Percentiles rank a stretch among this genome's conserved stretches.
phyloP scores from a whole-genome alignment of 2,329 filamentous ascomycete species.

The Phaeosphaeria sp. region DNA sequence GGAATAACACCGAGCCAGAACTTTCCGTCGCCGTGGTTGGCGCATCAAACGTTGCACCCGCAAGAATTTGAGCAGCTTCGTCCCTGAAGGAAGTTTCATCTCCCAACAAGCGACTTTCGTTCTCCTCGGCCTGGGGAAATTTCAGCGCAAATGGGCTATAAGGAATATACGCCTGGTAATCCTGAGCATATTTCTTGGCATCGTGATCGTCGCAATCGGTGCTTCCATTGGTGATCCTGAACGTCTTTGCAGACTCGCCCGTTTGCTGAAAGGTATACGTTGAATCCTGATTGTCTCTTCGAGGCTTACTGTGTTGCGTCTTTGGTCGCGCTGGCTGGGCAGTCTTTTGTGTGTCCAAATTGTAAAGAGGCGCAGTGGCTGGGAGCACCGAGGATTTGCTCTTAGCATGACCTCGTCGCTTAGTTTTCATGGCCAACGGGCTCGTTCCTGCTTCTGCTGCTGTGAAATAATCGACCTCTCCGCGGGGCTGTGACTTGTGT shows the following conservation, averaged over 20 bases:
- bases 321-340: background rate
- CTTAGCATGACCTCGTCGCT: constrained; percentile 27
- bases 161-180: constrained; percentile 38
- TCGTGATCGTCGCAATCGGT: constrained; percentile 24
- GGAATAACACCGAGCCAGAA: constrained; percentile 6
- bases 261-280: constrained; percentile 10
- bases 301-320: background rate
- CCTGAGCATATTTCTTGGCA: constrained; percentile 31
- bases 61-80: constrained; percentile 27
- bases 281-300: constrained; percentile 2
- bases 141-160: constrained; percentile 29
- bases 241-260: constrained; percentile 8
- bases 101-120: constrained; percentile 12
- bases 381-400: constrained; percentile 38
- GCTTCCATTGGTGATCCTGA: constrained; percentile 26
- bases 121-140: background rate
- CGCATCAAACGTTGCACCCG: constrained; percentile 27
- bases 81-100: constrained; percentile 7
- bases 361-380: constrained; percentile 19
- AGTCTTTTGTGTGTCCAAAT: constrained; percentile 3
- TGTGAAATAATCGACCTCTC: constrained; percentile 41
- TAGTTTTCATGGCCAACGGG: constrained; percentile 28
- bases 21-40: constrained; percentile 11
- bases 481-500: constrained; percentile 8
- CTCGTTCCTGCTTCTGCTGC: constrained; percentile 22